phyloP scores from a whole-genome alignment of 2,329 filamentous ascomycete genomes.

The Aspergillus intermedius region DNA sequence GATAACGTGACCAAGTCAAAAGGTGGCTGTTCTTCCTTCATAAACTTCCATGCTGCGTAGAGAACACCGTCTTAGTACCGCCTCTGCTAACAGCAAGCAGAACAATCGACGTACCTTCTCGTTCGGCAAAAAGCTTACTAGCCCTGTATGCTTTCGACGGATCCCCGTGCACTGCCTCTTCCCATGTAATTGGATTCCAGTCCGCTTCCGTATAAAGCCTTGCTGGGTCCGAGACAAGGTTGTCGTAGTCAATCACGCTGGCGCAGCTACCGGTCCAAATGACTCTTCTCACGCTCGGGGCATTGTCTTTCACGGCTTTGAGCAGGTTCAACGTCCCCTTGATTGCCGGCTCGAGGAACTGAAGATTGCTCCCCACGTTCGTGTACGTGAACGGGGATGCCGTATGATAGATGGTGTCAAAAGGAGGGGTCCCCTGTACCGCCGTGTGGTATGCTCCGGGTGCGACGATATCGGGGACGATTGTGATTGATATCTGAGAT shows the following conservation, averaged over 20 bases:
- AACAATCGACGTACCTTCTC: neutral
- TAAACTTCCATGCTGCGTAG: neutral
- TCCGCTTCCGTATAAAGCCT: conserved; percentile 3
- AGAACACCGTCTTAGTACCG: neutral
- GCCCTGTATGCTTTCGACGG: conserved; percentile 1
- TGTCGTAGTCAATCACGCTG: conserved; percentile 7
- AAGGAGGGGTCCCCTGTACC: neutral
- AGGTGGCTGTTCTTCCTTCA: neutral
- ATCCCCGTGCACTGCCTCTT: conserved; percentile 1
- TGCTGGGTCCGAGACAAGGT: conserved; percentile 4
- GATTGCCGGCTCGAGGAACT: conserved; percentile 4
- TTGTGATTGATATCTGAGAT: neutral
- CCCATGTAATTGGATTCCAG: neutral
- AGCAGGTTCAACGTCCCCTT: conserved; percentile 3
- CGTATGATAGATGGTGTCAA: conserved; percentile 4
- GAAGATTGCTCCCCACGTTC: conserved; percentile 1
- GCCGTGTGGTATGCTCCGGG: conserved; percentile 1
- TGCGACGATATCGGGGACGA: conserved; percentile 4
- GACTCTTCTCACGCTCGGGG: conserved; percentile 6
- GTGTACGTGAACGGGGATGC: conserved; percentile 4
- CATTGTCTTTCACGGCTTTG: conserved; percentile 7
- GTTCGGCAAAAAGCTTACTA: neutral
- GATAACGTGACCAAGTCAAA: neutral
- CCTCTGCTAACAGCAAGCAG: neutral
- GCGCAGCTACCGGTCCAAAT: conserved; percentile 9